Percentiles rank a stretch among this genome's conserved stretches.
Evolutionary conservation across 345 rosid species (phyloP).

Genomic region (Bruguiera parviflora): DNA sequence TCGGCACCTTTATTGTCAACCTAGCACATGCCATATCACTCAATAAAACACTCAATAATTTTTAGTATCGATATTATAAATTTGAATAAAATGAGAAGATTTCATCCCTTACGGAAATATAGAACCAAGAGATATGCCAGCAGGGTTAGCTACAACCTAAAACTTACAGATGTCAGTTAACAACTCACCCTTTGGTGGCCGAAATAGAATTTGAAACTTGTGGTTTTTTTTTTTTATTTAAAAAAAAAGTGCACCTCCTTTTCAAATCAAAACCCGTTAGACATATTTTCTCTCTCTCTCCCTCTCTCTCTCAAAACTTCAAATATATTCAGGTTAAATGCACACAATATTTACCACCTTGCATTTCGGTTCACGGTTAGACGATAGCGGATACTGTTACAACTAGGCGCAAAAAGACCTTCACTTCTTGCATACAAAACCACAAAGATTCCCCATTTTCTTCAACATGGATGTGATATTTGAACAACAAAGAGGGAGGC

Average conservation of each 20-base stretch:
- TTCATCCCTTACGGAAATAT: too few relatives aligned
- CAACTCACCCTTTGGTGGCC: neutral
- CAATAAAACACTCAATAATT: too few relatives aligned
- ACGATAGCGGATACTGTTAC: constrained; percentile 9
- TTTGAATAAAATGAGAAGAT: too few relatives aligned
- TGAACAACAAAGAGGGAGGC: constrained; percentile 45
- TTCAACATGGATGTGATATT: constrained; percentile 61
- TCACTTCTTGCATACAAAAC: neutral
- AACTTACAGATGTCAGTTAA: neutral
- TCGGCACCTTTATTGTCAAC: too few relatives aligned
- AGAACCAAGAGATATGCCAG: neutral
- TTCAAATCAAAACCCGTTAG: neutral
- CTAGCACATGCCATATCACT: too few relatives aligned
- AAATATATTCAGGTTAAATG: too few relatives aligned
- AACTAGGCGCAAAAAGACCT: neutral
- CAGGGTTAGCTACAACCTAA: neutral
- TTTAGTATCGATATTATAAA: too few relatives aligned
- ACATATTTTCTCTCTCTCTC: neutral
- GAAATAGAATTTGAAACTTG: neutral
- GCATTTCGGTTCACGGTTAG: constrained; percentile 14
- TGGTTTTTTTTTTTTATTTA: neutral
- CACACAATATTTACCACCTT: neutral
- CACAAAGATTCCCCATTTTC: neutral
- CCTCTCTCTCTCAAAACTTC: neutral
- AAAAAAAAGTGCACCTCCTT: too few relatives aligned